Evolutionary conservation across 345 rosid genomes (phyloP), one percentile per base, ranked within the genome.

Genomic region (Anacardium occidentale): DNA sequence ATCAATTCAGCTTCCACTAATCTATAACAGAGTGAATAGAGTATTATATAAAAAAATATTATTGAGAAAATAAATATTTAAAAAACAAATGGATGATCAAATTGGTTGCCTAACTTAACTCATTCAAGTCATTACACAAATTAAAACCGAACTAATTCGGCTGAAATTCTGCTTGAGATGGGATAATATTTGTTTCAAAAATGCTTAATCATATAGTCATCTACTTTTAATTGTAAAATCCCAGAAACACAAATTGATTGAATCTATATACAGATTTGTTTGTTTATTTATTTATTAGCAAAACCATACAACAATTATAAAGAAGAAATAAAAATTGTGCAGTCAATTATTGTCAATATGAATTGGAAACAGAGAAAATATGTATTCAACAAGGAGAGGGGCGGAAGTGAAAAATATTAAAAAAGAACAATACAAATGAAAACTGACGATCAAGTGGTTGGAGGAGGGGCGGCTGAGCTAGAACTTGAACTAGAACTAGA

Each of bases 331-430:
- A 25, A 58, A 51, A 34, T 12, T 32, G 58, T 21, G 42, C 51
- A 76, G 12, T 67, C 42, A 37, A 37, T 37, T 37, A 37, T 37
- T 37, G 42, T 37, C 7, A 37, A 37, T 37, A 7, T 37, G 42
- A 37, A 7, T 37, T 6, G 9, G 42, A 37, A 37, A 37, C 42
- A 37, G 42, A 37, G 18, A 48, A 40, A 63, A 61, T 74, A 55
- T 61, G 71, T 78, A 73, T 75, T 79, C 74, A 75, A 83, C 86
- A 82, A n/a, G 57, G 34, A 7, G 42, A 37, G 42, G 7, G 42
- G 52, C 7, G 14, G 71, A 10, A 25, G 10, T 40, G 20, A 24
- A 37, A 58, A 37, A 75, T 50, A 56, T 14, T 26, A 50, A 72
- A 37, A 73, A 69, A 20, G 40, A 48, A 37, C 25, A n/a, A 62